Evolutionary conservation across 73 alveolate genomes (phyloP), one percentile per base, ranked within the genome.

Genomic region (Diophrys sp.): DNA sequence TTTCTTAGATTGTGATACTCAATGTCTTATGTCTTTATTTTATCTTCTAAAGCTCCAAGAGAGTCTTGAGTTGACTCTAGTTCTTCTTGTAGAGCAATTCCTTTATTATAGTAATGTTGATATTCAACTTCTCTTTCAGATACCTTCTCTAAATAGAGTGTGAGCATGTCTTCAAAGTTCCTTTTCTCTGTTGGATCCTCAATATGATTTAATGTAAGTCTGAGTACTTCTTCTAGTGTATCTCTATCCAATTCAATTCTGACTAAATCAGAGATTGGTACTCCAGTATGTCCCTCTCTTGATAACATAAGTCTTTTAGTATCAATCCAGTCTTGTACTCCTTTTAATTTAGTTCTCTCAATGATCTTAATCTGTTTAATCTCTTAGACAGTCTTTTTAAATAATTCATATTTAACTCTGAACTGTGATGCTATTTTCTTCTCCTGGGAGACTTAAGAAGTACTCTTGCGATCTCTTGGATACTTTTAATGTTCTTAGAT

Each of bases 151-250:
- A 70, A 24, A 55, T 84, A 84, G 2, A 78, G 27, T 2, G 69
- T 82, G 2, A 84, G 75, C 56, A 84, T 76, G 14, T 84, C 83
- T 55, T 84, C 66, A n/a, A 70, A 71, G 32, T 84, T 84, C 31
- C 84, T 84, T 56, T 84, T 82, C 11, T 83, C 84, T 32, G 74
- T 72, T 53, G 67, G 80, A 33, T 80, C 80, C 70, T 79, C 79
- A 32, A 79, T 31, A 70, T 79, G 68, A 54, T 70, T 44, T 5
- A 70, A 29, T 0, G 74, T 77, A 5, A 18, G 5, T 31, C 62
- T 66, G 14, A 33, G 30, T 24, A 67, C 27, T 31, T 28, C 62
- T n/a, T 33, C 78, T 25, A 77, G 78, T 14, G 67, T 33, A 1
- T 71, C 33, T 1, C 62, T 57, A 66, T 77, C 85, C 28, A 77